Evolutionary conservation across 768 basidiomycete genomes (phyloP), one percentile per base, ranked within the genome.

Genomic region (Baorangia bicolor): DNA sequence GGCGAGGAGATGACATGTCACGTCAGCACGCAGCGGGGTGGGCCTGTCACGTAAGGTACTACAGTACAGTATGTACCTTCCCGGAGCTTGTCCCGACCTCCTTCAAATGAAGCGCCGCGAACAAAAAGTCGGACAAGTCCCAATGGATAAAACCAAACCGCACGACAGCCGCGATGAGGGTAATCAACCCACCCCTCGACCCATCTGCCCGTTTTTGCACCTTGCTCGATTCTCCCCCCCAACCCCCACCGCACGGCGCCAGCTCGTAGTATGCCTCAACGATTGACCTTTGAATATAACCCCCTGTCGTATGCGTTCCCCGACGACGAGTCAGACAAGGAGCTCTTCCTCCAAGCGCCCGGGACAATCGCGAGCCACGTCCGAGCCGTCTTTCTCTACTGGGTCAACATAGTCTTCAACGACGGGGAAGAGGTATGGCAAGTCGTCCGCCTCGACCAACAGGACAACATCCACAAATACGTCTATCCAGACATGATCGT

Each of bases 401-500:
- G 67, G 69, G 61, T 64, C 46, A 68, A 68, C 58, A 50, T 38
- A 13, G 45, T 53, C 40, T 68, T 68, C 37, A 12, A 7, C 39
- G 64, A 65, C 21, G 64, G 66, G 14, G 59, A 59, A 16, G 58
- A 68, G 33, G 61, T 68, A 3, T 70, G 68, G 64, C 69, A 68
- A 6, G 67, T 64, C 56, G 58, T 65, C 14, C 67, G 67, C 16
- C 64, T 70, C 35, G 54, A 59, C 25, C 41, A 42, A 5, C 63
- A 44, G 5, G 60, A 30, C 41, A 27, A 44, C 25, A 16, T 48
- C 21, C 38, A 55, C 52, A 58, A 50, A 21, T 69, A 70, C 50
- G 56, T 67, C 33, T 71, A 69, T 13, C 69, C 69, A 8, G 67
- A 69, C 33, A 18, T 70, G 39, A 60, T 69, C 53, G 67, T 67